Evolutionary conservation across 768 basidiomycete species (phyloP).

Genomic region (Mycena capillaripes): DNA sequence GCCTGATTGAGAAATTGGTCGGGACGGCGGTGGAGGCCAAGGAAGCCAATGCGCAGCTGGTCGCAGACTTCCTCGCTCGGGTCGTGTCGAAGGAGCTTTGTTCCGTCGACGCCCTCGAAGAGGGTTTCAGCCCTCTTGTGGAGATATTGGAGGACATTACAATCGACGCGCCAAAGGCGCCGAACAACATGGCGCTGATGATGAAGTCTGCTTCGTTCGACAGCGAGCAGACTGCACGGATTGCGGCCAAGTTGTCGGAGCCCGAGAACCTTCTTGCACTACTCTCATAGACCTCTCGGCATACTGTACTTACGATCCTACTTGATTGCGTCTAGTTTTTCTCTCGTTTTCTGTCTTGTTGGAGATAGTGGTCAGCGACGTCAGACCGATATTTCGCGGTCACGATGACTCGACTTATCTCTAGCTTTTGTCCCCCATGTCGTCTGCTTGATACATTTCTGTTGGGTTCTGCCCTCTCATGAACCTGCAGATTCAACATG

Average conservation of each 20-base stretch:
- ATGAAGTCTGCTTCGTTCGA: conserved; percentile 79
- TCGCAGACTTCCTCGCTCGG: conserved; percentile 79
- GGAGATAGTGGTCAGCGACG: too few species aligned
- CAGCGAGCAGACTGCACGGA: conserved; percentile 66
- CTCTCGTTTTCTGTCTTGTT: conserved; percentile 6
- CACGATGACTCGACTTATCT: too few species aligned
- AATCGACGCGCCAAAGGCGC: conserved; percentile 92
- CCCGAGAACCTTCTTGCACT: conserved; percentile 71
- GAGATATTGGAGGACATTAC: conserved; percentile 91
- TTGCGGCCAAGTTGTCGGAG: conserved; percentile 74
- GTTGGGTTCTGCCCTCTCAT: too few species aligned
- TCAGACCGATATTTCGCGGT: too few species aligned
- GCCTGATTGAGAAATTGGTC: conserved; percentile 83
- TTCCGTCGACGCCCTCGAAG: conserved; percentile 73
- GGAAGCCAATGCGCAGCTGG: conserved; percentile 83
- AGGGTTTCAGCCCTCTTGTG: conserved; percentile 77
- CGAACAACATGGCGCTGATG: conserved; percentile 80
- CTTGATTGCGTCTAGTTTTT: conserved; percentile 37
- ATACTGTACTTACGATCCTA: conserved; percentile 39
- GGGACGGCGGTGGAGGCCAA: conserved; percentile 85
- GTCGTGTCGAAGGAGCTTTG: conserved; percentile 73
- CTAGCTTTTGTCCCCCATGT: too few species aligned
- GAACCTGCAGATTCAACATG: too few species aligned
- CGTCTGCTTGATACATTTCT: too few species aligned
- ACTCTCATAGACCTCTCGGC: conserved; percentile 62